phyloP scores from a whole-genome alignment of 495 filamentous ascomycete genomes.

The Venustampulla echinocandica region DNA sequence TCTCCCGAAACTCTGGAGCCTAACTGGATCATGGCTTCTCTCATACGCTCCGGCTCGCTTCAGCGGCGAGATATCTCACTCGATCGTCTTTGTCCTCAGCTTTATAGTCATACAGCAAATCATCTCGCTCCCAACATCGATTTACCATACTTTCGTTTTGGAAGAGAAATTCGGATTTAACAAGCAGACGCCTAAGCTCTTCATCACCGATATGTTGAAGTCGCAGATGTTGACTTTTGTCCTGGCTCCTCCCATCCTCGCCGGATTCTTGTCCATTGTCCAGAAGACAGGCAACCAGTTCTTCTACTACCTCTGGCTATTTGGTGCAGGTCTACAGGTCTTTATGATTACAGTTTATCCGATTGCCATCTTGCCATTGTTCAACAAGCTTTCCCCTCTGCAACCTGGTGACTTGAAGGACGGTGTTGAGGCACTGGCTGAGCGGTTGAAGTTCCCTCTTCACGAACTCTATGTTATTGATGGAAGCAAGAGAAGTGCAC shows the following conservation, averaged over 20 bases:
- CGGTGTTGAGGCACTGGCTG: slow-evolving; percentile 74
- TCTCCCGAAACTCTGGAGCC: slow-evolving; percentile 79
- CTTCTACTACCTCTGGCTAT: slow-evolving; percentile 97
- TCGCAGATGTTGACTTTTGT: slow-evolving; percentile 70
- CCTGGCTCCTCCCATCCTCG: slow-evolving; percentile 77
- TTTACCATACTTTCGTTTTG: slow-evolving; percentile 90
- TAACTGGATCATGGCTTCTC: slow-evolving; percentile 65
- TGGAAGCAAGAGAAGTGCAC: slow-evolving; percentile 91
- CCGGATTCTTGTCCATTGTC: slow-evolving; percentile 82
- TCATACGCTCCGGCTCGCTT: slow-evolving; percentile 67
- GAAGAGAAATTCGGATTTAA: slow-evolving; percentile 99
- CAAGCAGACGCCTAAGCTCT: slow-evolving; percentile 86
- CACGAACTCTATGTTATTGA: slow-evolving; percentile 91
- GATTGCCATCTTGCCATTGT: slow-evolving; percentile 84
- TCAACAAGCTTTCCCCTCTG: slow-evolving; percentile 96
- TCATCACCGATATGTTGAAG: slow-evolving; percentile 88
- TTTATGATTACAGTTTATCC: slow-evolving; percentile 96
- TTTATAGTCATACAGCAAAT: slow-evolving; percentile 75
- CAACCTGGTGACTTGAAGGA: slow-evolving; percentile 80
- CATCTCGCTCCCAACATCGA: slow-evolving; percentile 68
- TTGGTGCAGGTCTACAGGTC: slow-evolving; percentile 76
- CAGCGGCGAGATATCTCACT: slow-evolving; percentile 88
- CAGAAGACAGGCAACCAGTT: slow-evolving; percentile 85
- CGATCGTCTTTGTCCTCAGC: slow-evolving; percentile 80
- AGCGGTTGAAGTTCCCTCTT: slow-evolving; percentile 81